Percentiles rank a stretch among this genome's conserved stretches.
Evolutionary conservation across 2,329 filamentous ascomycete genomes (phyloP).

Genomic region (Fusarium virguliforme): DNA sequence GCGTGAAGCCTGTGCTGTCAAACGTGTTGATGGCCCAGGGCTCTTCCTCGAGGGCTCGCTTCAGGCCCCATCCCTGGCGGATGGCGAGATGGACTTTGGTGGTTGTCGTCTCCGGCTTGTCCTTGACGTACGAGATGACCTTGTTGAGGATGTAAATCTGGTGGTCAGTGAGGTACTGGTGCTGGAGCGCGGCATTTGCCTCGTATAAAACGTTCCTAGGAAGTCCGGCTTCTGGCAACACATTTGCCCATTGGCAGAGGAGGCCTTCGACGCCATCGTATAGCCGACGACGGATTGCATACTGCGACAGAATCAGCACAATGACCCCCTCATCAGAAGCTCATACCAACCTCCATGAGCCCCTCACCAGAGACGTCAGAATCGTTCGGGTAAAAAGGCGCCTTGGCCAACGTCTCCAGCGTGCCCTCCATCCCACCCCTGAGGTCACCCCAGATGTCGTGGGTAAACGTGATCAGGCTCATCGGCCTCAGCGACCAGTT

Average conservation of each 20-base stretch:
- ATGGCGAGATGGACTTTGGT: constrained; percentile 23
- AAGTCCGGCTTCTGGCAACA: constrained; percentile 18
- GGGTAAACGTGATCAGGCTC: accelerated
- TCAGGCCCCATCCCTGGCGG: not conserved
- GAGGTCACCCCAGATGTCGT: accelerated
- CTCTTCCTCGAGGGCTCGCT: constrained; percentile 19
- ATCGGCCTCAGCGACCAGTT: constrained; percentile 20
- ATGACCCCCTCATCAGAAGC: accelerated
- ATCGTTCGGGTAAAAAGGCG: constrained; percentile 13
- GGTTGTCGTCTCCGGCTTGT: not conserved
- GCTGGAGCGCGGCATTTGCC: not conserved
- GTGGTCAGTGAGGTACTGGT: accelerated
- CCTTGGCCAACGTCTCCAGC: not conserved
- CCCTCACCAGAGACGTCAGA: accelerated
- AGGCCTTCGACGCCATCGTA: constrained; percentile 3
- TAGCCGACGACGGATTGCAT: accelerated
- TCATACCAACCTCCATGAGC: constrained; percentile 27
- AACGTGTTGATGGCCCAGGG: constrained; percentile 26
- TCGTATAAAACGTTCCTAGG: not conserved
- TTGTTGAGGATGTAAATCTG: constrained; percentile 1
- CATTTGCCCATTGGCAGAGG: constrained; percentile 12
- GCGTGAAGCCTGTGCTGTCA: not conserved
- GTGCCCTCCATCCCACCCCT: accelerated
- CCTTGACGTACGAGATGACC: not conserved
- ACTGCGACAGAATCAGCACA: not conserved